phyloP scores from a whole-genome alignment of 1,284 basidiomycete species.

The Moesziomyces antarcticus region DNA sequence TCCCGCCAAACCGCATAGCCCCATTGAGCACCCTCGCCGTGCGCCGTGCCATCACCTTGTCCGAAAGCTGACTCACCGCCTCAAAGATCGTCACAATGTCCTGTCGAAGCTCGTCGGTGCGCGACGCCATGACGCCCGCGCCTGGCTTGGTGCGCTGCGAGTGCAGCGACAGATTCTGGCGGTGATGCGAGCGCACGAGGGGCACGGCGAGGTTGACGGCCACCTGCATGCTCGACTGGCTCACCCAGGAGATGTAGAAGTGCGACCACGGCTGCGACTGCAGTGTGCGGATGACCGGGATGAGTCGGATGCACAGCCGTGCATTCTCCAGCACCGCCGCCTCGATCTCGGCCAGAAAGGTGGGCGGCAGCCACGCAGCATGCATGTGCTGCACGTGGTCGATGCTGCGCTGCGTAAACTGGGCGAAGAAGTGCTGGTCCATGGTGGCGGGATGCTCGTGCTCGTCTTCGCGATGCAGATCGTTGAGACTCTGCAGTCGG shows the following conservation, averaged over 20 bases:
- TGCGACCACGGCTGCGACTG: conserved; percentile 27
- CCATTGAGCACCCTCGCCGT: conserved; percentile 20
- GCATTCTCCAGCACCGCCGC: conserved; percentile 10
- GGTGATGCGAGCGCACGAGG: conserved; percentile 19
- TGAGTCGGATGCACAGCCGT: conserved; percentile 18
- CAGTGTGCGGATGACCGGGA: conserved; percentile 22
- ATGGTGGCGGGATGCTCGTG: conserved; percentile 11
- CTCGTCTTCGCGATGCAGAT: conserved; percentile 10
- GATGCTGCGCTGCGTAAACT: conserved; percentile 20
- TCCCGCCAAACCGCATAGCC: conserved; percentile 16
- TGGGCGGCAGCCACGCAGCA: conserved; percentile 29
- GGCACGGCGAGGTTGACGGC: conserved; percentile 35
- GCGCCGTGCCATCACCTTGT: conserved; percentile 17
- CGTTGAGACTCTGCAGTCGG: conserved; percentile 23
- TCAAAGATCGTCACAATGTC: conserved; percentile 26
- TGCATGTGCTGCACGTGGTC: conserved; percentile 22
- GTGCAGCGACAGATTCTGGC: background rate
- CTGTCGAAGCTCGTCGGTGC: conserved; percentile 13
- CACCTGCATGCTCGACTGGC: conserved; percentile 16
- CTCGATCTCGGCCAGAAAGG: conserved; percentile 27
- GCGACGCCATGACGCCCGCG: background rate
- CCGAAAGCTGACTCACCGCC: conserved; percentile 21
- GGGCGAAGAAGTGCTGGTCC: conserved; percentile 11
- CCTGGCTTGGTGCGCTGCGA: background rate
- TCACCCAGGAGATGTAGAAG: conserved; percentile 25